Percentiles rank a stretch among this genome's conserved stretches.
These are phyloP conservation scores for Fraxinus nigra DNA, from an alignment of 305 asterid genomes.

Conservation along the genomic window DNA sequence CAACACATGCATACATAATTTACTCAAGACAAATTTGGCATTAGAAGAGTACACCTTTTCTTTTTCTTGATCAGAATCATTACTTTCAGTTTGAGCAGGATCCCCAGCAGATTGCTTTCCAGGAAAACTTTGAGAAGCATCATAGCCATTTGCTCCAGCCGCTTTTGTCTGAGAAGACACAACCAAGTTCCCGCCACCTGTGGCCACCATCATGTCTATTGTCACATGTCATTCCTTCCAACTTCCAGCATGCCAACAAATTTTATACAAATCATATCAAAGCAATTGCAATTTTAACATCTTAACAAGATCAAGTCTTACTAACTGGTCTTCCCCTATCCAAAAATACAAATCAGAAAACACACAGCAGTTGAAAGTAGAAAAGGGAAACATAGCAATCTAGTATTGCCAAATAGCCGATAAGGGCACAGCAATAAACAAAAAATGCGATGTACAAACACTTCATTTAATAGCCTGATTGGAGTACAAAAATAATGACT, in stretches of 20 bases:
- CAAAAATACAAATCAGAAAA: not conserved
- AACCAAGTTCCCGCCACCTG: not conserved
- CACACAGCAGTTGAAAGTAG: not conserved
- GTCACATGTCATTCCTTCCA: not conserved
- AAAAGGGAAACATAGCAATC: not conserved
- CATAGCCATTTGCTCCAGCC: not conserved
- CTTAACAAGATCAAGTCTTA: conserved; percentile 1
- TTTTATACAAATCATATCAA: not conserved
- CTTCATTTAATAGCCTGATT: not conserved
- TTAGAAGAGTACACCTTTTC: not conserved
- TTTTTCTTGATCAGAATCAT: not conserved
- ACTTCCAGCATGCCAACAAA: not conserved
- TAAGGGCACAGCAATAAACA: not conserved
- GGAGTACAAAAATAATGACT: conserved; percentile 1
- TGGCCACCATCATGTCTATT: not conserved
- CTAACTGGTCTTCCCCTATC: not conserved
- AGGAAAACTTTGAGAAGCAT: not conserved
- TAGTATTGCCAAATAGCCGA: not conserved
- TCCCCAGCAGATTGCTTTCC: not conserved
- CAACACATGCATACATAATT: not conserved
- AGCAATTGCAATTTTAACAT: not conserved
- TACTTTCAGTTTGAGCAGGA: not conserved
- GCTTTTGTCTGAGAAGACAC: not conserved
- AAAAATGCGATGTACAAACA: not conserved
- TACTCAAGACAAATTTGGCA: not conserved